Evolutionary conservation across 495 filamentous ascomycete genomes (phyloP).

Genomic region (Collariella sp.): DNA sequence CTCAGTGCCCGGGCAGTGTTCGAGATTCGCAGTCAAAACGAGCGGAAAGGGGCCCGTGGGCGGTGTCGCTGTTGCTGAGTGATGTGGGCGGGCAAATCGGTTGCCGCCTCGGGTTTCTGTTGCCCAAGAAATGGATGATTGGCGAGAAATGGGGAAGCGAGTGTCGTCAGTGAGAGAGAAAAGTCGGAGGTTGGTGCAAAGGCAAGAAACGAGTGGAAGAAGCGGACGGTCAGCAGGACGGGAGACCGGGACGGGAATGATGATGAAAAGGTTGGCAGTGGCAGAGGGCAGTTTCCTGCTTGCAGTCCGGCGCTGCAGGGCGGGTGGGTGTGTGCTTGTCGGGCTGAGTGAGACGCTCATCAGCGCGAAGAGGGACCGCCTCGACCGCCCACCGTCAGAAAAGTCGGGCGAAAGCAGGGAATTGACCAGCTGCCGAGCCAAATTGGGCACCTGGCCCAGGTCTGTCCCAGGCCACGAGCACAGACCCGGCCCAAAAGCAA

Average conservation of each 20-base stretch:
- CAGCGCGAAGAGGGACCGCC: not conserved
- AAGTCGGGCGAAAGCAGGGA: not conserved
- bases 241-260: too few relatives aligned
- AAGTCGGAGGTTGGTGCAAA: not conserved
- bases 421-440: conserved; percentile 2
- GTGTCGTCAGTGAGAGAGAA: not conserved
- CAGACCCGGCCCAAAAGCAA: not conserved
- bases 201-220: not conserved
- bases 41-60: conserved; percentile 2
- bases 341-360: conserved; percentile 4
- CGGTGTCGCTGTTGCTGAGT: not conserved
- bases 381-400: not conserved
- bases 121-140: not conserved
- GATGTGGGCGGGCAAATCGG: not conserved
- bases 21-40: conserved; percentile 3
- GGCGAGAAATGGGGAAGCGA: not conserved
- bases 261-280: not conserved
- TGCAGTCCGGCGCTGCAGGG: not conserved
- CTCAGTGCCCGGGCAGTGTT: not conserved
- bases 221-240: too few relatives aligned
- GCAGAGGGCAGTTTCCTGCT: not conserved
- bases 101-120: not conserved
- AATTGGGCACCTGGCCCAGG: not conserved
- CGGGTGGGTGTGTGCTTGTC: not conserved
- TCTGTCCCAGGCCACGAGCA: not conserved